Percentiles rank a stretch among this genome's conserved stretches.
phyloP scores from a whole-genome alignment of 192 early-diverging fungal genomes.

The Radiomyces spectabilis region DNA sequence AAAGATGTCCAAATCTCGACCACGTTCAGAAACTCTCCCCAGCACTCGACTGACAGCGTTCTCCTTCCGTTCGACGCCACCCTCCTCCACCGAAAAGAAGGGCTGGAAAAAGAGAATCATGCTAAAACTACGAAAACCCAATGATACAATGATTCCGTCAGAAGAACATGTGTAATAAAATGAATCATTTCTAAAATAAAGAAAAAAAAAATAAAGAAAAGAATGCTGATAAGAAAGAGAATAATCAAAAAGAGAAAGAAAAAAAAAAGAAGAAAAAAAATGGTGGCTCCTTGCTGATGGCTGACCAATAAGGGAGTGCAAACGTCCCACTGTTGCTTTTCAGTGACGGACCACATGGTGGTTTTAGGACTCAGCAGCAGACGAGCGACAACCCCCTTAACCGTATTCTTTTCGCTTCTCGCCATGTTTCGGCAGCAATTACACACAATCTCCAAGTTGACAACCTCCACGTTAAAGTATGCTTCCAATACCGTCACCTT shows the following conservation, averaged over 20 bases:
- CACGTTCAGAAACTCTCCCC: not conserved
- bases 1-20: not conserved
- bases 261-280: not conserved
- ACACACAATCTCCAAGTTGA: constrained; percentile 4
- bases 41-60: not conserved
- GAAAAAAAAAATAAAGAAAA: not conserved
- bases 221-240: not conserved
- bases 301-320: not conserved
- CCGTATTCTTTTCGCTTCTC: not conserved
- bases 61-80: not conserved
- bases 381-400: not conserved
- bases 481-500: not conserved
- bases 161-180: not conserved
- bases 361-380: not conserved
- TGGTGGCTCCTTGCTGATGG: not conserved
- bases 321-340: not conserved
- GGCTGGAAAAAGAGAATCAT: not conserved
- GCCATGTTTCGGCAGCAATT: constrained; percentile 7
- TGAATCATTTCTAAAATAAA: not conserved
- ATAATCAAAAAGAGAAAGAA: not conserved
- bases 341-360: not conserved
- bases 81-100: not conserved
- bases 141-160: not conserved
- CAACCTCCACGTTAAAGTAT: constrained; percentile 5
- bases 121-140: not conserved